Evolutionary conservation across 768 basidiomycete genomes (phyloP).

Genomic region (Lentinula boryana): DNA sequence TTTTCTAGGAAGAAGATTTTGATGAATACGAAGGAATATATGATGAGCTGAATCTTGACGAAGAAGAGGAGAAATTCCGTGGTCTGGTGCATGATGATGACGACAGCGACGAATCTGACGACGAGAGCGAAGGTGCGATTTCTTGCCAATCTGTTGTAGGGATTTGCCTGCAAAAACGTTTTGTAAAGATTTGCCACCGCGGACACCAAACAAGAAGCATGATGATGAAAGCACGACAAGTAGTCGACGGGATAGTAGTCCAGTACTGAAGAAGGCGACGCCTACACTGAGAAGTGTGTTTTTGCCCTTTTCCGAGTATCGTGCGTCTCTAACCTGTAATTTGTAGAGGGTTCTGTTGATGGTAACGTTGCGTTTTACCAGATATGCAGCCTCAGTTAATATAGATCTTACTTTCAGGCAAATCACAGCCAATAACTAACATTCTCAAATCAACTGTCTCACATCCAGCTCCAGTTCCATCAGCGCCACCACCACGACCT

Average conservation of each 20-base stretch:
- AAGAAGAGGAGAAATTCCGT: slow-evolving; percentile 87
- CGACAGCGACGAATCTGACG: slow-evolving; percentile 73
- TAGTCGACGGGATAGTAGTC: slow-evolving; percentile 74
- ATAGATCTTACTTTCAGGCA: slow-evolving; percentile 32
- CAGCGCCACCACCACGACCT: slow-evolving; percentile 27
- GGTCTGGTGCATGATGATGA: slow-evolving; percentile 73
- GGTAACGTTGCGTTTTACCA: slow-evolving; percentile 30
- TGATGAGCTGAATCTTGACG: slow-evolving; percentile 94
- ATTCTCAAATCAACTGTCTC: slow-evolving; percentile 75
- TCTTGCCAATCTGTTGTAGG: not conserved
- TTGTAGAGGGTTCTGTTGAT: slow-evolving; percentile 65
- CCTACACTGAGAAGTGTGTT: slow-evolving; percentile 57
- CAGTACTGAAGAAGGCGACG: slow-evolving; percentile 74
- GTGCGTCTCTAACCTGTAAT: slow-evolving; percentile 12
- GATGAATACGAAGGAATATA: slow-evolving; percentile 97
- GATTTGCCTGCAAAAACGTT: not conserved
- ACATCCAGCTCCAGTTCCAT: slow-evolving; percentile 28
- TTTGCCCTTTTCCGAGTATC: slow-evolving; percentile 6
- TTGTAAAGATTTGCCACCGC: slow-evolving; percentile 51
- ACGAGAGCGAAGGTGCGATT: slow-evolving; percentile 61
- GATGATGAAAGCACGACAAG: slow-evolving; percentile 75
- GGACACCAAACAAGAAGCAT: slow-evolving; percentile 66
- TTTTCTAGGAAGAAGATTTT: slow-evolving; percentile 85
- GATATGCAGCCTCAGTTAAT: slow-evolving; percentile 2
- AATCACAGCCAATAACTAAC: slow-evolving; percentile 71